phyloP scores from a whole-genome alignment of 2,329 filamentous ascomycete genomes.

The Botrytis cinerea region DNA sequence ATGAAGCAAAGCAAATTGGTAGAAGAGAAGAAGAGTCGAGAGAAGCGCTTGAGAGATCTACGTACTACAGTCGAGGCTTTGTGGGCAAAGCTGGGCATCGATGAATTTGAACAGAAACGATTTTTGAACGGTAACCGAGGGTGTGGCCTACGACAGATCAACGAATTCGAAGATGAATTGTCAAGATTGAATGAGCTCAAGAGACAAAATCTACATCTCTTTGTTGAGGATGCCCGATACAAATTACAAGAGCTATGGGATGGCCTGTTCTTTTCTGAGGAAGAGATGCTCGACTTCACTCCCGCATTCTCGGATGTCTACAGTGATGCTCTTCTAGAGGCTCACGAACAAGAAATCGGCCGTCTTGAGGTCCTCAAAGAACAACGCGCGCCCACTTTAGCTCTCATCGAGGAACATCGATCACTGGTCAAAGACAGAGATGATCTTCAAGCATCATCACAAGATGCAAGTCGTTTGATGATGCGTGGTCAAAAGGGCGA shows the following conservation, averaged over 20 bases:
- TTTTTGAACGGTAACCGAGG: slow-evolving; percentile 89
- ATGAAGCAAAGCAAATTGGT: slow-evolving; percentile 77
- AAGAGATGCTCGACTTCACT: slow-evolving; percentile 98
- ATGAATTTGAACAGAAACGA: slow-evolving; percentile 77
- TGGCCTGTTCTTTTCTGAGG: slow-evolving; percentile 87
- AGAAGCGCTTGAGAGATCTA: slow-evolving; percentile 74
- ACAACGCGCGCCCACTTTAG: slow-evolving; percentile 81
- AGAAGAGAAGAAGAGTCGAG: slow-evolving; percentile 85
- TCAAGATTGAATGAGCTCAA: slow-evolving; percentile 87
- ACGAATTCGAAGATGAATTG: slow-evolving; percentile 93
- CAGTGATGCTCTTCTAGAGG: slow-evolving; percentile 90
- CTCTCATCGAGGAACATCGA: slow-evolving; percentile 80
- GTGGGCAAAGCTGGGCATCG: slow-evolving; percentile 85
- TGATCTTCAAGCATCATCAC: slow-evolving; percentile 84
- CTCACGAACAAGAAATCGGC: slow-evolving; percentile 87
- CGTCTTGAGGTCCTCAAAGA: slow-evolving; percentile 80
- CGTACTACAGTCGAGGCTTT: slow-evolving; percentile 76
- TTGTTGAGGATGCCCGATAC: slow-evolving; percentile 90
- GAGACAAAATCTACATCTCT: slow-evolving; percentile 89
- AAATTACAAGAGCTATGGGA: slow-evolving; percentile 97
- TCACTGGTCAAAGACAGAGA: slow-evolving; percentile 82
- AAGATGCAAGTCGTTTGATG: slow-evolving; percentile 93
- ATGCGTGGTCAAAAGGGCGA: slow-evolving; percentile 89
- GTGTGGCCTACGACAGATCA: slow-evolving; percentile 87
- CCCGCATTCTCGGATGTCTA: slow-evolving; percentile 97